Evolutionary conservation across 73 alveolate genomes (phyloP), one percentile per base, ranked within the genome.

Genomic region (Paramecium tetraurelia): DNA sequence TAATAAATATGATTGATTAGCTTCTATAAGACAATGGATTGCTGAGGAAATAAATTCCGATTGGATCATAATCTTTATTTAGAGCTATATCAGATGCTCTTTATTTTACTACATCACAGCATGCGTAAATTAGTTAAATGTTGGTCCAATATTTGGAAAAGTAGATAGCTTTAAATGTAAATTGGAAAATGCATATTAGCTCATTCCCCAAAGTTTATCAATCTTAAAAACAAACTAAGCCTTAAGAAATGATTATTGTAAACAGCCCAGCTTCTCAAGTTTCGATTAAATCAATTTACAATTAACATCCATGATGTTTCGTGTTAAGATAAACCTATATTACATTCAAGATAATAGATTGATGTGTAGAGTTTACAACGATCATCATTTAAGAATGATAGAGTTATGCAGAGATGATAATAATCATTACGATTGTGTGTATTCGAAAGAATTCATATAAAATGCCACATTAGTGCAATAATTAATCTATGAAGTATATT

Each of bases 331-430:
- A 14, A 44, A 21, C 20, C 57, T 80, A 0, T 80, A 80, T 80
- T 44, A 12, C 9, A 18, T 80, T 24, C 21, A 44, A 46, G 90
- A 80, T 46, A 48, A 48, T 41, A 21, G 75, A 22, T 46, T 80
- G 24, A 80, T 43, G 46, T 80, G 90, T 80, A 41, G 72, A 80
- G 22, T 46, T 20, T 80, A 27, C 35, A 80, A 80, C 43, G 48
- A 48, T 48, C 48, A 80, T 43, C 57, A 80, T 80, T 11, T 80
- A 11, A n/a, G 90, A 80, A 80, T 80, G 90, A 80, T 80, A n/a
- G 90, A 80, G 14, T 80, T 80, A 80, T 80, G 90, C n/a, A 80
- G 75, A 43, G 90, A 80, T 80, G 90, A 80, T 11, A 80, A 44
- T 20, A 48, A 48, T 44, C 70, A 80, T 80, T 80, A 80, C 24